phyloP scores from a whole-genome alignment of 2,329 filamentous ascomycete genomes.

The Alternaria novae-zelandiae region DNA sequence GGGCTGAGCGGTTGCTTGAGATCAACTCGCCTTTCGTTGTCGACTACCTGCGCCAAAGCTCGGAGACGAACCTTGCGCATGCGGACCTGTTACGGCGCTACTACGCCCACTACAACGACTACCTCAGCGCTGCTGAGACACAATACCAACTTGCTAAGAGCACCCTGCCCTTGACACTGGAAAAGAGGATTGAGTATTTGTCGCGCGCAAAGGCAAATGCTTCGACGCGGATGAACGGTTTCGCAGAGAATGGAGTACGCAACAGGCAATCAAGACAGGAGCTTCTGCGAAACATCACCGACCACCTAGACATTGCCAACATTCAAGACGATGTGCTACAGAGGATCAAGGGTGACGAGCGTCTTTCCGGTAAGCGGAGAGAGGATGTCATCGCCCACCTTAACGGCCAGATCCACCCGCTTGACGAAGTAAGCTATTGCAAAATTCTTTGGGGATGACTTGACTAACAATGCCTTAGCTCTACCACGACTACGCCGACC shows the following conservation, averaged over 20 bases:
- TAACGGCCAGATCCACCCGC: constrained; percentile 76
- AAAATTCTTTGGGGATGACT: not conserved
- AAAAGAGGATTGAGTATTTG: constrained; percentile 86
- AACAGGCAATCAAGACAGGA: constrained; percentile 79
- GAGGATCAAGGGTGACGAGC: constrained; percentile 73
- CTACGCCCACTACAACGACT: constrained; percentile 82
- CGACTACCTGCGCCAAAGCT: constrained; percentile 81
- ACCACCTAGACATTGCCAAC: constrained; percentile 88
- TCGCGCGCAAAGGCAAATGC: constrained; percentile 92
- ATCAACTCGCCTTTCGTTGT: constrained; percentile 86
- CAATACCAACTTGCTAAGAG: constrained; percentile 84
- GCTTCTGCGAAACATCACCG: constrained; percentile 81
- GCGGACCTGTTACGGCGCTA: constrained; percentile 94
- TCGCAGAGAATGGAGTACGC: constrained; percentile 60
- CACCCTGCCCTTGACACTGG: constrained; percentile 78
- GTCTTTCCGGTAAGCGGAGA: constrained; percentile 69
- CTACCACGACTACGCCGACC: constrained; percentile 91
- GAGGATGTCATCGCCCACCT: constrained; percentile 70
- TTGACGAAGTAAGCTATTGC: constrained; percentile 71
- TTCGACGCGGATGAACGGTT: constrained; percentile 77
- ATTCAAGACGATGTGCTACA: constrained; percentile 93
- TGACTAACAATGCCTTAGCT: constrained; percentile 61
- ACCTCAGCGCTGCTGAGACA: constrained; percentile 85
- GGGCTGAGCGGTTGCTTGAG: constrained; percentile 83
- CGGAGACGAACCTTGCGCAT: constrained; percentile 73